A percentile compares a stretch with the other conserved stretches of the same genome.
Conservation (phyloP, 2,329 filamentous ascomycete species). For the Myriosclerotinia scirpicola region DNA sequence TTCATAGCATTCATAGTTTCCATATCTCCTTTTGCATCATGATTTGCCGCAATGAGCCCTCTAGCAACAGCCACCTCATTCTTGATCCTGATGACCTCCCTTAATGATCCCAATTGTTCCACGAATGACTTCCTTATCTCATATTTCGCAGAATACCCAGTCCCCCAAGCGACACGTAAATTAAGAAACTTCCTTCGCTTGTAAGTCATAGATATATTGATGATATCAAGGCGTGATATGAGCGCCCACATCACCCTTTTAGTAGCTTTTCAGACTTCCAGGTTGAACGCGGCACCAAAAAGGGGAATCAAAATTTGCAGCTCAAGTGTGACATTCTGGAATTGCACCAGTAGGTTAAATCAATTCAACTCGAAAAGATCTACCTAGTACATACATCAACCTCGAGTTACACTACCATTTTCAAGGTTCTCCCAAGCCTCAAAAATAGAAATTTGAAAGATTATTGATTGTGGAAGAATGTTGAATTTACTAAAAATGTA, state of each 20-base stretch:
- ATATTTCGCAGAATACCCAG: conserved; percentile 50
- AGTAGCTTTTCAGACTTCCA: not conserved
- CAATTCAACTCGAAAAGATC: not conserved
- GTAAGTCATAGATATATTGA: conserved; percentile 62
- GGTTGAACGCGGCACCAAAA: not conserved
- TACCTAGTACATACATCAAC: not conserved
- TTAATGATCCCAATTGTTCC: not conserved
- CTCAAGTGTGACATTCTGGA: not conserved
- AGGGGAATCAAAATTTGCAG: not conserved
- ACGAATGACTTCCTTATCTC: not conserved
- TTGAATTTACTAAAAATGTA: not conserved
- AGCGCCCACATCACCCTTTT: not conserved
- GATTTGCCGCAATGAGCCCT: not conserved
- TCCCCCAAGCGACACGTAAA: conserved; percentile 56
- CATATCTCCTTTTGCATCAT: not conserved
- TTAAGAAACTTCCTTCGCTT: conserved; percentile 60
- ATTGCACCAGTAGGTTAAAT: not conserved
- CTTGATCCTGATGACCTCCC: not conserved
- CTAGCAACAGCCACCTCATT: conserved; percentile 3
- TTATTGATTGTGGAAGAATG: not conserved
- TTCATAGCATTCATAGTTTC: not conserved
- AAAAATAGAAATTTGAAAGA: not conserved
- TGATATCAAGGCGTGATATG: conserved; percentile 25
- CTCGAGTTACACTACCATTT: not conserved
- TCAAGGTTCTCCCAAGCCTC: not conserved